Percentiles rank a stretch among this genome's conserved stretches.
phyloP scores from a whole-genome alignment of 495 filamentous ascomycete species.

The Staphylotrichum longicolle region DNA sequence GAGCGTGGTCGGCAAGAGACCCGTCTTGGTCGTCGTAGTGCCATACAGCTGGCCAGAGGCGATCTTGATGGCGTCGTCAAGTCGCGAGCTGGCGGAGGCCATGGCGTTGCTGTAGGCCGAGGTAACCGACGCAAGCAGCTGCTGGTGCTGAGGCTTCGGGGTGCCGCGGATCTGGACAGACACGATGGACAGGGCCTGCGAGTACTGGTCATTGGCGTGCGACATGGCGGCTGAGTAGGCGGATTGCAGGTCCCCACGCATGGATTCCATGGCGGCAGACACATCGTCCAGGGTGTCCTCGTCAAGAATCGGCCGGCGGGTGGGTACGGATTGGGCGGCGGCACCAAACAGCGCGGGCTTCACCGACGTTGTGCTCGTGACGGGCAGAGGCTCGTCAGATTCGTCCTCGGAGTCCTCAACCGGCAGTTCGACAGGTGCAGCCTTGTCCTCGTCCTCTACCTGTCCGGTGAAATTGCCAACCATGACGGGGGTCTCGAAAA shows the following conservation, averaged over 20 bases:
- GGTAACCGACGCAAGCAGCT: conserved; percentile 65
- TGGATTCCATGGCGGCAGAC: conserved; percentile 61
- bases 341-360: conserved; percentile 48
- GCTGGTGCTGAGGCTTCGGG: conserved; percentile 58
- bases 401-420: conserved; percentile 18
- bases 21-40: conserved; percentile 42
- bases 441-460: conserved; percentile 44
- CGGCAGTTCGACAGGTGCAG: conserved; percentile 50
- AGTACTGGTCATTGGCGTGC: conserved; percentile 61
- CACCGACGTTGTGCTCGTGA: conserved; percentile 24
- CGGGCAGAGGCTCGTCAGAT: conserved; percentile 7
- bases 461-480: conserved; percentile 29
- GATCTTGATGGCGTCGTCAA: conserved; percentile 49
- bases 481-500: conserved; percentile 29
- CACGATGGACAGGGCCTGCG: conserved; percentile 61
- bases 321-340: conserved; percentile 45
- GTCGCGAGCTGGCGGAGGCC: conserved; percentile 56
- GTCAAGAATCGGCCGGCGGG: conserved; percentile 41
- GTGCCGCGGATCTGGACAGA: conserved; percentile 65
- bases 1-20: conserved; percentile 29
- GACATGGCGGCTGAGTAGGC: conserved; percentile 61
- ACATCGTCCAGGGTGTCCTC: conserved; percentile 50
- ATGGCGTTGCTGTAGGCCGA: conserved; percentile 65
- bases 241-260: conserved; percentile 49
- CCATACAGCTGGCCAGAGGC: conserved; percentile 49